These are phyloP conservation scores for Suillus ampliporus DNA, from an alignment of 768 basidiomycete genomes.

Conservation along the genomic window DNA sequence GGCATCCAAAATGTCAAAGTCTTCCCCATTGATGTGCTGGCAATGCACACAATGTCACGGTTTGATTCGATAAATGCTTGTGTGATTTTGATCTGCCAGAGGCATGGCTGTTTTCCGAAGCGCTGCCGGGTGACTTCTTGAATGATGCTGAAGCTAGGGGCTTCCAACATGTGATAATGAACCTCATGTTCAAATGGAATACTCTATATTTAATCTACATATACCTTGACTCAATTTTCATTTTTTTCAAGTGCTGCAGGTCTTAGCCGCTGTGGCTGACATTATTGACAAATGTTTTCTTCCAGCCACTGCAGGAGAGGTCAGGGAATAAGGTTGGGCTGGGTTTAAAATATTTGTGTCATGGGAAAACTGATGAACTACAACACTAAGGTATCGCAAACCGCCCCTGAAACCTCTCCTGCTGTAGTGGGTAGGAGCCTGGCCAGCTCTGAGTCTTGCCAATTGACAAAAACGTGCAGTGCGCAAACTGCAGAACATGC, in stretches of 20 bases:
- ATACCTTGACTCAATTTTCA: not conserved
- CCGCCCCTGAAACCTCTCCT: no score
- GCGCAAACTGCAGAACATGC: no score
- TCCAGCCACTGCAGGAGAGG: constrained; percentile 13
- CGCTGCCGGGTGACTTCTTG: not conserved
- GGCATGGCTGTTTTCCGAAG: constrained; percentile 22
- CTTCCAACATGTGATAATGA: not conserved
- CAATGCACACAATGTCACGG: constrained; percentile 1
- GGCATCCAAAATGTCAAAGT: constrained; percentile 14
- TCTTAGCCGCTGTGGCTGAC: constrained; percentile 12
- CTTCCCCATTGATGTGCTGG: constrained; percentile 12
- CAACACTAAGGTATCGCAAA: no score
- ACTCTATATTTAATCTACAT: no score
- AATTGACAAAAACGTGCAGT: no score
- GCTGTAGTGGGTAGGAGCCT: no score
- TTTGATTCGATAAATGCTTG: not conserved
- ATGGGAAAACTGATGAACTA: not conserved
- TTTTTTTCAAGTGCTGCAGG: constrained; percentile 9
- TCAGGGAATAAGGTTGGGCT: constrained; percentile 10
- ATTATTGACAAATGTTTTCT: constrained; percentile 9
- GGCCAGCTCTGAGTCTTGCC: no score
- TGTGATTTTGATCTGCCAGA: constrained; percentile 23
- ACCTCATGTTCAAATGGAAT: no score
- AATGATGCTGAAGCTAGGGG: not conserved
- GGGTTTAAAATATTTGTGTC: not conserved